A percentile compares a stretch with the other conserved stretches of the same genome.
Conservation (phyloP, 2,329 filamentous ascomycete genomes). For the Alternaria gaisen region DNA sequence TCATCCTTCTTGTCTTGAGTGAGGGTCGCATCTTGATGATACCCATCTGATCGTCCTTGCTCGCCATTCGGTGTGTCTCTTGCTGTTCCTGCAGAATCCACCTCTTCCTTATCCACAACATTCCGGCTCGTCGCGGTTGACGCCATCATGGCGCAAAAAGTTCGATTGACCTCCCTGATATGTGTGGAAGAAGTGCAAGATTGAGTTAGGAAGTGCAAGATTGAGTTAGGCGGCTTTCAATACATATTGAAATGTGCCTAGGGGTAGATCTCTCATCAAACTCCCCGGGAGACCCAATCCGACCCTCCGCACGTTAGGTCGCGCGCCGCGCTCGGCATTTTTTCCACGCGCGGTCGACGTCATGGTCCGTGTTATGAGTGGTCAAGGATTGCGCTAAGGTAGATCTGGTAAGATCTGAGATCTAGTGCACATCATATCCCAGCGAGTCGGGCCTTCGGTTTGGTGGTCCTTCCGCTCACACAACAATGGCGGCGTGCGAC, state of each 20-base stretch:
- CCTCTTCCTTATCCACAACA: slow-evolving; percentile 19
- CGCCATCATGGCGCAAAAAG: slow-evolving; percentile 16
- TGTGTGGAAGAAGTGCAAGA: neutral
- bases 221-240: neutral
- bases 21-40: slow-evolving; percentile 26
- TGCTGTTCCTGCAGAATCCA: slow-evolving; percentile 19
- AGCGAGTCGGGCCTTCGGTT: neutral
- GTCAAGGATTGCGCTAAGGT: slow-evolving; percentile 10
- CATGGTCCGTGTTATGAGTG: slow-evolving; percentile 11
- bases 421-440: slow-evolving; percentile 10
- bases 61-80: slow-evolving; percentile 18
- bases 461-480: neutral
- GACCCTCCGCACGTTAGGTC: neutral
- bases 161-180: slow-evolving; percentile 1
- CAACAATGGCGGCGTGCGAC: neutral
- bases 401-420: neutral
- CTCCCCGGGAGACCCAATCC: neutral
- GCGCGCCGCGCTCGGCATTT: slow-evolving; percentile 3
- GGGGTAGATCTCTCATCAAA: neutral
- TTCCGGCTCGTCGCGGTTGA: slow-evolving; percentile 19
- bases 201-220: neutral
- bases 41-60: slow-evolving; percentile 16
- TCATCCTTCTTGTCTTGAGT: slow-evolving; percentile 19
- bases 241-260: neutral
- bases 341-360: slow-evolving; percentile 16